Conservation (phyloP, 805 yeast species). For the Saccharomycopsis sp. region DNA sequence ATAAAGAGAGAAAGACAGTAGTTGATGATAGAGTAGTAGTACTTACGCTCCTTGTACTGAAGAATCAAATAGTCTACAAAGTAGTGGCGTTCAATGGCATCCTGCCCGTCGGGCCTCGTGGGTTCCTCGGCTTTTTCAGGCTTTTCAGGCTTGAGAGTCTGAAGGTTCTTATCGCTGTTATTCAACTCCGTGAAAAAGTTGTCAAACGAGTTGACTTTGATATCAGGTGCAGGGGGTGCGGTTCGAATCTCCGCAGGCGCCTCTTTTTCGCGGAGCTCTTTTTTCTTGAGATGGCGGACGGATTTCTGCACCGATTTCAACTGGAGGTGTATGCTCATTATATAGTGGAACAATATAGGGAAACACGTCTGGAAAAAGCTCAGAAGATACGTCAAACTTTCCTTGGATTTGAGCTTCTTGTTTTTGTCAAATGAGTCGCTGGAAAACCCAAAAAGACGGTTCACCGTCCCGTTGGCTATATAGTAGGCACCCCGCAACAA, state of each 20-base stretch:
- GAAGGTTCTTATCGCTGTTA: neutral
- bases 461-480: neutral
- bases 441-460: neutral
- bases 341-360: neutral
- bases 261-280: neutral
- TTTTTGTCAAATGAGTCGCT: neutral
- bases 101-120: neutral
- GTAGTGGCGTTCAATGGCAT: constrained; percentile 1
- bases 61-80: constrained; percentile 16
- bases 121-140: neutral
- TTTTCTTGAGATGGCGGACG: neutral
- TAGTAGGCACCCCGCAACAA: neutral
- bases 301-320: neutral
- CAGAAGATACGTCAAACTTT: neutral
- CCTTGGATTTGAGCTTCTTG: neutral
- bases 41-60: constrained; percentile 11
- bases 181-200: constrained; percentile 5
- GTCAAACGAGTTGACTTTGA: constrained; percentile 2
- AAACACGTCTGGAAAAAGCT: neutral
- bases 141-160: neutral
- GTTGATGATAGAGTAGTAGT: constrained; percentile 9
- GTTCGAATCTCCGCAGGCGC: neutral
- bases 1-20: constrained; percentile 3
- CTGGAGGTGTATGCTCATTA: neutral
- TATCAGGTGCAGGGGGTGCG: neutral